These are phyloP conservation scores for Ganoderma sp. DNA, from an alignment of 1,284 basidiomycete species.

Conservation along the genomic window DNA sequence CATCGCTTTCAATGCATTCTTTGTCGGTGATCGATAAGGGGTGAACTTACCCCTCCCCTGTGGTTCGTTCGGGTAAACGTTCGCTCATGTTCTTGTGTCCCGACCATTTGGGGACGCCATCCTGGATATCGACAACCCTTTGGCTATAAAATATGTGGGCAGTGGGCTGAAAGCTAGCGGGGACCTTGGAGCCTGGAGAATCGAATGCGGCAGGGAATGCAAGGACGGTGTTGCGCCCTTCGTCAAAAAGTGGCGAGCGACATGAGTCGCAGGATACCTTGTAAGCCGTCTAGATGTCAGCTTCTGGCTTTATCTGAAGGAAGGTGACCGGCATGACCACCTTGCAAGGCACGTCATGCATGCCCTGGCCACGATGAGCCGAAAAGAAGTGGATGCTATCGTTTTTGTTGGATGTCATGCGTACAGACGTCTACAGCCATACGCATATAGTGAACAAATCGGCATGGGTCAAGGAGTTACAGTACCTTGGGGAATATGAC, in stretches of 20 bases:
- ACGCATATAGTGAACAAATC: neutral
- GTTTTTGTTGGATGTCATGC: constrained; percentile 38
- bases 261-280: constrained; percentile 42
- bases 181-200: constrained; percentile 39
- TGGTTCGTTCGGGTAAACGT: constrained; percentile 36
- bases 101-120: constrained; percentile 43
- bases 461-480: neutral
- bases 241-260: constrained; percentile 45
- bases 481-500: constrained; percentile 44
- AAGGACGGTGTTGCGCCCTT: constrained; percentile 43
- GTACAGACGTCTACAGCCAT: constrained; percentile 38
- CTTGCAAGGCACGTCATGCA: constrained; percentile 44
- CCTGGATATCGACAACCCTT: constrained; percentile 42
- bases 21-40: neutral
- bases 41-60: constrained; percentile 32
- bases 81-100: constrained; percentile 43
- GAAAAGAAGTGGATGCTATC: constrained; percentile 44
- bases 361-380: constrained; percentile 33
- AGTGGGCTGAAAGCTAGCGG: constrained; percentile 41
- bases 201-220: constrained; percentile 42
- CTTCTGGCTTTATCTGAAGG: neutral
- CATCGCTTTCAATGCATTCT: neutral
- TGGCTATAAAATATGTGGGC: constrained; percentile 43
- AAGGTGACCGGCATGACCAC: constrained; percentile 13
- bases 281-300: neutral